Conservation (phyloP, 2,329 filamentous ascomycete species). For the Delphinella strobiligena region DNA sequence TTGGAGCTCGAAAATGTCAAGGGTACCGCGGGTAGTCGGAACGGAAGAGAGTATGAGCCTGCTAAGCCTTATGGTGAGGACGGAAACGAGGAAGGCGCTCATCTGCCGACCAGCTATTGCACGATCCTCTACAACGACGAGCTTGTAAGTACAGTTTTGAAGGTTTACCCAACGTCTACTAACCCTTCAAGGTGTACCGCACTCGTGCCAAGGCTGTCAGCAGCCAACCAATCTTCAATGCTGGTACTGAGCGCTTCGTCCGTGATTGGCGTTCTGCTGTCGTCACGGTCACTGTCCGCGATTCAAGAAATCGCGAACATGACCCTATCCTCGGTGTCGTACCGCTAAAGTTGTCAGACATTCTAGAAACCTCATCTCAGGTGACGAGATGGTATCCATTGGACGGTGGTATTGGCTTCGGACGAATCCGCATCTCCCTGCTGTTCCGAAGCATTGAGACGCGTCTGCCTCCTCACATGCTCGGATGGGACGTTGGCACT, state of each 20-base stretch:
- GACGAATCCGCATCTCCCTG: slow-evolving; percentile 75
- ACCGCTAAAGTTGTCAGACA: slow-evolving; percentile 72
- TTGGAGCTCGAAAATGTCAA: slow-evolving; percentile 86
- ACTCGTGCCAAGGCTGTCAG: slow-evolving; percentile 91
- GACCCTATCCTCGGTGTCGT: slow-evolving; percentile 91
- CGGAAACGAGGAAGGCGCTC: slow-evolving; percentile 69
- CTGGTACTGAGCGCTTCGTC: slow-evolving; percentile 84
- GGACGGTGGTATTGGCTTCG: slow-evolving; percentile 83
- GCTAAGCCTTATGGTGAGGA: slow-evolving; percentile 74
- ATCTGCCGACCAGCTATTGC: slow-evolving; percentile 83
- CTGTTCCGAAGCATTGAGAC: slow-evolving; percentile 86
- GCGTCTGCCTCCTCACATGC: slow-evolving; percentile 66
- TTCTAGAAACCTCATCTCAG: slow-evolving; percentile 80
- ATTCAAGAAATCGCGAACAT: slow-evolving; percentile 80
- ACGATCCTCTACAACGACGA: slow-evolving; percentile 85
- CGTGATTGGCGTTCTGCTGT: slow-evolving; percentile 86
- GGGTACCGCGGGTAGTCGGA: slow-evolving; percentile 68
- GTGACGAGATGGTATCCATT: slow-evolving; percentile 91
- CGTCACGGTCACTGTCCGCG: slow-evolving; percentile 77
- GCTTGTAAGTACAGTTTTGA: slow-evolving; percentile 43
- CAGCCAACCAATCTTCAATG: slow-evolving; percentile 93
- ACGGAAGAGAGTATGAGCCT: slow-evolving; percentile 78
- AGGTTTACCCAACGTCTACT: slow-evolving; percentile 17
- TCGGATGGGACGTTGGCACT: slow-evolving; percentile 92
- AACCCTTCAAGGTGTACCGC: slow-evolving; percentile 80